Conservation (phyloP, 2,329 filamentous ascomycete species). For the Pestalotiopsis sp. region DNA sequence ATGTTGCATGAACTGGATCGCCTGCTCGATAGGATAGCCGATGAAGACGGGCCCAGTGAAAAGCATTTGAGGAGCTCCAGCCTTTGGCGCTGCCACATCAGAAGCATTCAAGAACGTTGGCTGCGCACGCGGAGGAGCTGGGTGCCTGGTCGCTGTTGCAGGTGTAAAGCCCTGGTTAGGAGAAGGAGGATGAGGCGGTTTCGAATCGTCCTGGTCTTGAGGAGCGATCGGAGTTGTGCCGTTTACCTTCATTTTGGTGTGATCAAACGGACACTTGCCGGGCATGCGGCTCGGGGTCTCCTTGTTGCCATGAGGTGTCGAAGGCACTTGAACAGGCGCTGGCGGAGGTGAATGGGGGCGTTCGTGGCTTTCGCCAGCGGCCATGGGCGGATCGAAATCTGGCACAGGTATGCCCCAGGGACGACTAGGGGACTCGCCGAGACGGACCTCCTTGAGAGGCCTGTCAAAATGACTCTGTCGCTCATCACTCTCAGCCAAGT, state of each 20-base stretch:
- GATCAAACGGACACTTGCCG: slow-evolving; percentile 63
- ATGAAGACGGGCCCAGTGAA: slow-evolving; percentile 96
- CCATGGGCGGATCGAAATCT: slow-evolving; percentile 44
- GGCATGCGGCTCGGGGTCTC: slow-evolving; percentile 27
- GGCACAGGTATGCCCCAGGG: slow-evolving; percentile 93
- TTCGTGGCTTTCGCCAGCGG: slow-evolving; percentile 36
- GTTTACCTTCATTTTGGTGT: slow-evolving; percentile 44
- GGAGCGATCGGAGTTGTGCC: slow-evolving; percentile 26
- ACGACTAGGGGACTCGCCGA: slow-evolving; percentile 89
- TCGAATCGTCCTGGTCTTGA: slow-evolving; percentile 22
- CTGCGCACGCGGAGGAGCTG: slow-evolving; percentile 36
- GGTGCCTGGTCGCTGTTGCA: slow-evolving; percentile 21
- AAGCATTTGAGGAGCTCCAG: slow-evolving; percentile 66
- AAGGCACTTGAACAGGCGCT: slow-evolving; percentile 55
- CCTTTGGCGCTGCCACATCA: slow-evolving; percentile 33
- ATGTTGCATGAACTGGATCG: slow-evolving; percentile 73
- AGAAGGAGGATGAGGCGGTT: slow-evolving; percentile 21
- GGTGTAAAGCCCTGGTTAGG: slow-evolving; percentile 17
- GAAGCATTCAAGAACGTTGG: slow-evolving; percentile 57
- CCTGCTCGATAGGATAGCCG: slow-evolving; percentile 83
- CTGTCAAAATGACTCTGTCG: slow-evolving; percentile 80
- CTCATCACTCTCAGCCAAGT: slow-evolving; percentile 49
- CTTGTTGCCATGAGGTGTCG: slow-evolving; percentile 30
- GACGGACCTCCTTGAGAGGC: slow-evolving; percentile 83
- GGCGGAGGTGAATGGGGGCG: slow-evolving; percentile 59